Base-by-base conservation (phyloP, 371 early-diverging fungal species). In the Mucor velutinosus region DNA sequence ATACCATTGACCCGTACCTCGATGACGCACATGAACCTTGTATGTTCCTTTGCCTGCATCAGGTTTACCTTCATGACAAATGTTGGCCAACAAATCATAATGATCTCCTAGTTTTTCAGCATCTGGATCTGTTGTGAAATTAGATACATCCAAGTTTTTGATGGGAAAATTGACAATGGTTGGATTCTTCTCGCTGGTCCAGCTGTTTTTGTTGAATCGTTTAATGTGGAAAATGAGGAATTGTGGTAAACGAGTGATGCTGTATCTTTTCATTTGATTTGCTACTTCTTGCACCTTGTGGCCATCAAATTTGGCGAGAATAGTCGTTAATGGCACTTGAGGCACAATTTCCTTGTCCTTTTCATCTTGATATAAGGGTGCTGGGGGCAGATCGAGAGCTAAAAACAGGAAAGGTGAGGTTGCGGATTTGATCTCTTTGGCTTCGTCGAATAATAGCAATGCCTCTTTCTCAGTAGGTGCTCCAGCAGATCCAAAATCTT, bases 81-180 rank as follows among this genome's bases (percentile, higher is more conserved):
- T 94, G 78, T 98, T 99, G 37, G 93, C 96, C 45, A 97, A 73
- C 19, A 99, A 78, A 65, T 96, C 92, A 75, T 97, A 99, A 67
- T 88, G 83, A 15, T 85, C 66, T 19, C 83, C 83, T 2, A 89
- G 45, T 8, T 45, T 75, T 57, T 79, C 84, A 5, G 68, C 84
- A 53, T 75, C 83, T 5, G 86, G 76, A 61, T 86, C 83, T 27
- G 71, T 76, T 2, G 83, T 77, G 69, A 85, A 90, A 23, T 92
- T 91, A 1, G 85, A 72, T 91, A 98, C 88, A 66, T 95, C 92
- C 4, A 97, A 73, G 59, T 91, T 88, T 62, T 90, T 89, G 64
- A 97, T 91, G 1, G 97, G 95, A 61, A 94, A 98, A 65, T 94
- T 96, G n/a, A 99, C 97, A 72, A 99, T 97, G 4, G 99, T 99